Evolutionary conservation across 129 eudicot species (phyloP).

Genomic region (Chrysanthemum makinoi): DNA sequence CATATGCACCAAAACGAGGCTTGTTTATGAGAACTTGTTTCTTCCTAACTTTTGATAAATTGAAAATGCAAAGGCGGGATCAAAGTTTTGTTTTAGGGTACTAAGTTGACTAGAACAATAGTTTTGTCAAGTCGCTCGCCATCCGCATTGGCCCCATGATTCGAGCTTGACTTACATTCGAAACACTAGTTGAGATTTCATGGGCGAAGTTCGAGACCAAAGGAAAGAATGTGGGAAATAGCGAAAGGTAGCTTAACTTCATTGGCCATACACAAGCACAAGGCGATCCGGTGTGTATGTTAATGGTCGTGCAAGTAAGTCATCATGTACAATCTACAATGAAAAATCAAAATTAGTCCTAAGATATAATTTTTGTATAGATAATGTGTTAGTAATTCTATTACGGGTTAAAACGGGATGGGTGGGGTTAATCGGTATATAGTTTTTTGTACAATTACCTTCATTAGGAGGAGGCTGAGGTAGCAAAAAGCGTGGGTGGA

Average conservation of each 20-base stretch:
- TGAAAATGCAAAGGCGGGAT: slow-evolving; percentile 45
- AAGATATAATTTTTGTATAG: too few species aligned
- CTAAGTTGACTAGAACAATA: slow-evolving; percentile 68
- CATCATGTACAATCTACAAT: slow-evolving; percentile 72
- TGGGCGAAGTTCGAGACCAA: slow-evolving; percentile 77
- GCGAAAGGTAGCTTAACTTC: slow-evolving; percentile 60
- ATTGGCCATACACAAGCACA: slow-evolving; percentile 98
- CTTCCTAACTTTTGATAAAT: slow-evolving; percentile 75
- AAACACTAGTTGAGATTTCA: slow-evolving; percentile 57
- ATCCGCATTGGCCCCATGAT: slow-evolving; percentile 93
- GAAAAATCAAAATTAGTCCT: slow-evolving; percentile 5
- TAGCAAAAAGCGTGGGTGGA: slow-evolving; percentile 56
- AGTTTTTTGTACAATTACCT: slow-evolving; percentile 37
- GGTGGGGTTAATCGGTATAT: neutral
- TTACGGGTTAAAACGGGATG: neutral
- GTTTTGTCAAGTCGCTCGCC: slow-evolving; percentile 73
- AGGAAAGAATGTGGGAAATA: slow-evolving; percentile 73
- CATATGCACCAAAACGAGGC: slow-evolving; percentile 62
- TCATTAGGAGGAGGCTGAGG: slow-evolving; percentile 92
- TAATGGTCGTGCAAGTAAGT: slow-evolving; percentile 81
- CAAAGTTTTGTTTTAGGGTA: slow-evolving; percentile 55
- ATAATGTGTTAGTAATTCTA: neutral
- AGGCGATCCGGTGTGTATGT: slow-evolving; percentile 79
- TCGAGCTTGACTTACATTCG: slow-evolving; percentile 77
- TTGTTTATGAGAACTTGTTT: slow-evolving; percentile 46